Base-by-base conservation (phyloP, 768 basidiomycete species). In the Hypholoma fasciculare region DNA sequence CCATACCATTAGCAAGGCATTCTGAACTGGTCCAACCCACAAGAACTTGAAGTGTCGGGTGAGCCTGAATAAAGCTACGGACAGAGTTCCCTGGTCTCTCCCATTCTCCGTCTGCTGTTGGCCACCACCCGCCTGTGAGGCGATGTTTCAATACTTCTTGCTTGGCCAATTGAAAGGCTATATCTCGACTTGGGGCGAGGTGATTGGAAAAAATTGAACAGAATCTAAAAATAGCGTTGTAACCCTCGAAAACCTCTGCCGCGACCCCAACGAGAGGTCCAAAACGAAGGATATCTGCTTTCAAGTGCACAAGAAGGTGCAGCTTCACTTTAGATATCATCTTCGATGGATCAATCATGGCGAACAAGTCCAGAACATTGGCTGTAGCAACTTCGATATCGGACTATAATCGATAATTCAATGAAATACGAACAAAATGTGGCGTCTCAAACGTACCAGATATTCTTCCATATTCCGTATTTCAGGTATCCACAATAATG, bases 121-220 rank as follows among this genome's bases (percentile, higher is more conserved):
- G 46, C 66, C 67, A 71, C 65, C 66, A 74, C 0, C 79, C 72
- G 23, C 77, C 65, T 42, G 63, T 58, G 42, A 75, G 47, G 47
- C 67, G 4, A 44, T 74, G 69, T 65, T 74, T 73, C 1, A 78
- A 52, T 0, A 52, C 26, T 14, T 77, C 68, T 27, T 69, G 66
- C 1, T 63, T 52, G 0, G 71, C 64, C 4, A 78, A 65, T 9
- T 72, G 58, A 4, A 58, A 36, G 0, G 77, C 77, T 47, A 79
- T 75, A 52, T 76, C 73, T 1, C 74, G 73, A 44, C 79, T 78
- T 8, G 79, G 78, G 0, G 77, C 75, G 11, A 69, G 72, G 36
- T 78, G 79, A 51, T 82, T 82, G 9, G 71, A 73, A 34, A 72
- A 64, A 26, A 81, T 66, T 1, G 74, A 77, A 49, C 74, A 77